These are phyloP conservation scores for Aureobasidium subglaciale DNA, from an alignment of 2,329 filamentous ascomycete genomes.

Conservation along the genomic window DNA sequence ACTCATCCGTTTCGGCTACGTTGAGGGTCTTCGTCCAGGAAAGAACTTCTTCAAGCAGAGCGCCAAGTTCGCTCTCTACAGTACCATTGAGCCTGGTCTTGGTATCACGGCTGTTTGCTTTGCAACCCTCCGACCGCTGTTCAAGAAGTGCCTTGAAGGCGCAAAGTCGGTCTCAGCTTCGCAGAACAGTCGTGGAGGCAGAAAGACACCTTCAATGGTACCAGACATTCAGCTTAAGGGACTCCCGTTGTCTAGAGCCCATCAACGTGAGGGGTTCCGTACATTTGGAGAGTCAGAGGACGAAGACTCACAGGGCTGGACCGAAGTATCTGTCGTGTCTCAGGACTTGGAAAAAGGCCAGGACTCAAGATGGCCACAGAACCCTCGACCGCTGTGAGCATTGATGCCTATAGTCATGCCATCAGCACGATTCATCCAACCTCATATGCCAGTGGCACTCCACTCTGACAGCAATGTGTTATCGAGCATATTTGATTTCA, in stretches of 20 bases:
- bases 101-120: constrained; percentile 22
- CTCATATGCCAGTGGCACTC: no score
- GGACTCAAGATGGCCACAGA: neutral
- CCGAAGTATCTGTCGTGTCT: neutral
- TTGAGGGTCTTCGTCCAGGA: constrained; percentile 9
- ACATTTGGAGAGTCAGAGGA: neutral
- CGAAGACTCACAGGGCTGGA: neutral
- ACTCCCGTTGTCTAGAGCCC: neutral
- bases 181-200: neutral
- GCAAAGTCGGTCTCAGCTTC: neutral
- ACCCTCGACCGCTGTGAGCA: neutral
- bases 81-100: constrained; percentile 20
- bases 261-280: neutral
- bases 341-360: neutral
- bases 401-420: neutral
- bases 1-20: constrained; percentile 15
- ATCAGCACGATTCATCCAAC: no score
- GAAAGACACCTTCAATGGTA: neutral
- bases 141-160: constrained; percentile 14
- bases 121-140: constrained; percentile 21
- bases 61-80: constrained; percentile 17
- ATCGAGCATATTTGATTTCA: no score
- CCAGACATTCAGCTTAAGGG: constrained; percentile 7
- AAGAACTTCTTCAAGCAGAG: constrained; percentile 10
- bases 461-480: no score